Base-by-base conservation (phyloP, 257 asterid species). In the Cinchona pubescens region DNA sequence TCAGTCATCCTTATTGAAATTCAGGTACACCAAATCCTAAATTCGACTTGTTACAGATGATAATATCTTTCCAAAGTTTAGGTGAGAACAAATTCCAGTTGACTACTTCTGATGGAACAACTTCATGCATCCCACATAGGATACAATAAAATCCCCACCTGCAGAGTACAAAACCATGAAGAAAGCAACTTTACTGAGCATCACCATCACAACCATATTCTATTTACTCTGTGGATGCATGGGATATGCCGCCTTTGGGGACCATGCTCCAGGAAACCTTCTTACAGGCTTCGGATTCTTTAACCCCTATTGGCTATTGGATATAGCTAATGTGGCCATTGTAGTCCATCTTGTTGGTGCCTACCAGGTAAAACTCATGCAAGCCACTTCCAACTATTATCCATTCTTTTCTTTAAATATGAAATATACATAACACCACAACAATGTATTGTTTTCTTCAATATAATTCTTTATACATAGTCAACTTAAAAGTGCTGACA, bases 241-340 rank as follows among this genome's bases (percentile, higher is more conserved):
- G 69, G 92, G 90, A 30, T 85, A 85, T 48, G 87, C 87, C 21
- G 82, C 89, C 19, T 87, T 87, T n/a, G 87, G 90, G 23, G 82
- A 88, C 61, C 15, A 43, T 2, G 83, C 92, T 8, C 87, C 88
- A 0, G 87, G 86, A 15, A 86, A 83, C 69, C 84, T 84, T n/a
- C 86, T 88, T 19, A 82, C 84, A 5, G 86, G 87, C 18, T 84
- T 86, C 75, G 87, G 87, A 5, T 88, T 84, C 29, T 83, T 55
- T 61, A 73, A 83, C 15, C 88, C 88, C 0, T 84, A 73, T 51
- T 83, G 90, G 89, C 34, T 88, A 11, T 76, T 86, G 6, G 88
- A 83, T 29, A 76, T 86, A 55, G 89, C 90, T 37, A 85, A 88
- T 76, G 79, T 75, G 0, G 83, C 87, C 55, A 74, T 88, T 5